Evolutionary conservation across 2,329 filamentous ascomycete genomes (phyloP).

Genomic region (Aspergillus aculeatinus): DNA sequence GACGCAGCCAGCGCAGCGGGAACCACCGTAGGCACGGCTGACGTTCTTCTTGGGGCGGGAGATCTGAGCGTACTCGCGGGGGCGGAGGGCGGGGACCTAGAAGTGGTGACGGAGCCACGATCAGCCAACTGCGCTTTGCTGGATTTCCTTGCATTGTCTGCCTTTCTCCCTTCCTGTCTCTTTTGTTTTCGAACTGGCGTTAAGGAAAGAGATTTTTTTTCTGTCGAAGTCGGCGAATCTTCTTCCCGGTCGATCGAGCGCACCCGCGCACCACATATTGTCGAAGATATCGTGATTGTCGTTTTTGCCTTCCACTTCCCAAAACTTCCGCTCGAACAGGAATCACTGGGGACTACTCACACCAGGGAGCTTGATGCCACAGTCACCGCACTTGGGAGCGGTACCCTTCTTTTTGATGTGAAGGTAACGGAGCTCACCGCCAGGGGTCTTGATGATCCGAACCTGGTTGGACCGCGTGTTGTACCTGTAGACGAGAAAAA

Average conservation of each 20-base stretch:
- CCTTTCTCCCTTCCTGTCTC: background rate
- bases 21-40: slow-evolving; percentile 96
- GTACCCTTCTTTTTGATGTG: slow-evolving; percentile 99
- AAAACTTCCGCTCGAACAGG: slow-evolving; percentile 16
- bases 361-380: slow-evolving; percentile 93
- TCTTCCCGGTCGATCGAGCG: slow-evolving; percentile 11
- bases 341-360: slow-evolving; percentile 64
- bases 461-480: slow-evolving; percentile 98
- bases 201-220: slow-evolving; percentile 7
- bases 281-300: slow-evolving; percentile 6
- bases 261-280: slow-evolving; percentile 12
- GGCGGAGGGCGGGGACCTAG: slow-evolving; percentile 91
- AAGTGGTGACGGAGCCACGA: slow-evolving; percentile 5
- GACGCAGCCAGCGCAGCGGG: slow-evolving; percentile 97
- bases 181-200: background rate
- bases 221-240: background rate
- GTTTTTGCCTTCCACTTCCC: slow-evolving; percentile 8
- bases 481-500: slow-evolving; percentile 62
- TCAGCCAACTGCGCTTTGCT: slow-evolving; percentile 14
- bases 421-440: slow-evolving; percentile 90
- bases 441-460: slow-evolving; percentile 92
- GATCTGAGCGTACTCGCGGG: slow-evolving; percentile 95
- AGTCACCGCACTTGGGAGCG: slow-evolving; percentile 98
- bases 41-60: slow-evolving; percentile 99
- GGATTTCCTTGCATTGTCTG: background rate